Percentiles rank a stretch among this genome's conserved stretches.
These are phyloP conservation scores for Solanum pimpinellifolium DNA, from an alignment of 257 asterid genomes.

Conservation along the genomic window DNA sequence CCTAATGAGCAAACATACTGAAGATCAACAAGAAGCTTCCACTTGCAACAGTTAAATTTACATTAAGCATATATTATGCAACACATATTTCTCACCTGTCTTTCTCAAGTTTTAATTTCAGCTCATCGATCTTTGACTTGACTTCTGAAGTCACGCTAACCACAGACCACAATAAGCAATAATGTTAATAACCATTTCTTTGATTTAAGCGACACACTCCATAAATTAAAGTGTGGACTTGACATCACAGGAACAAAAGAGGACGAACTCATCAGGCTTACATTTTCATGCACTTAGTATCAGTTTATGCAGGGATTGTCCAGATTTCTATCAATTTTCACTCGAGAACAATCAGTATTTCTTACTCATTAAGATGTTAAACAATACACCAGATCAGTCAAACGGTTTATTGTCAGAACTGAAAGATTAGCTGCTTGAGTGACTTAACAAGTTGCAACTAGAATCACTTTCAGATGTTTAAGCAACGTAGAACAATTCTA, in stretches of 20 bases:
- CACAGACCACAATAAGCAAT: not conserved
- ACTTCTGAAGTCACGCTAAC: slow-evolving; percentile 72
- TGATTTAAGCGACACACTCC: too few species aligned
- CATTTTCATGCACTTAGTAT: not conserved
- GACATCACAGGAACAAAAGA: not conserved
- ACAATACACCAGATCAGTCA: not conserved
- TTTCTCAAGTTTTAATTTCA: slow-evolving; percentile 72
- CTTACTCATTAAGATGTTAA: not conserved
- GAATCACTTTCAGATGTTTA: not conserved
- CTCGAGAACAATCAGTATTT: not conserved
- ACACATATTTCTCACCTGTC: slow-evolving; percentile 54
- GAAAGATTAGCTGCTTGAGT: not conserved
- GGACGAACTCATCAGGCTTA: not conserved
- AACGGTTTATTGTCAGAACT: not conserved
- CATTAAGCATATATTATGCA: not conserved
- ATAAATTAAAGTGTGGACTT: not conserved
- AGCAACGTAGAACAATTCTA: not conserved
- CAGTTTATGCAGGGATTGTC: not conserved
- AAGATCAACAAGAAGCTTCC: slow-evolving; percentile 1
- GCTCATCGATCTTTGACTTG: slow-evolving; percentile 57
- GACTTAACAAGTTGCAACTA: not conserved
- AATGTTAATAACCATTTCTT: not conserved
- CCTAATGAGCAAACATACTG: slow-evolving; percentile 35
- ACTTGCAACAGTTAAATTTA: not conserved
- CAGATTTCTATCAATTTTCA: not conserved